These are phyloP conservation scores for Diaporthe citri DNA, from an alignment of 2,329 filamentous ascomycete species.

Conservation along the genomic window DNA sequence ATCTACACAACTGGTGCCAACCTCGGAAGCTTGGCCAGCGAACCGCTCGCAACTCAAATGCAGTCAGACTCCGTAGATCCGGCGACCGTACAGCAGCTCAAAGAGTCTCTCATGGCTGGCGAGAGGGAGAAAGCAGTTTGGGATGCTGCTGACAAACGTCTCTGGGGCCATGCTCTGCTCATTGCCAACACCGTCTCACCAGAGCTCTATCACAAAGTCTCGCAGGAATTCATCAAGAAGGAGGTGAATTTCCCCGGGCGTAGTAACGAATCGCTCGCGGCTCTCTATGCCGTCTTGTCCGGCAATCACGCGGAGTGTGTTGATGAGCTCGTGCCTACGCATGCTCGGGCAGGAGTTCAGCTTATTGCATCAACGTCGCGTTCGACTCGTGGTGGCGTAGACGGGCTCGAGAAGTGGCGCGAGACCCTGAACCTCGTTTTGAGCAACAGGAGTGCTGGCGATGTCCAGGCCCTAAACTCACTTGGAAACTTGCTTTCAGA, in stretches of 20 bases:
- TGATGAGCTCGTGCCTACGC: constrained; percentile 93
- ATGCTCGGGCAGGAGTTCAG: constrained; percentile 91
- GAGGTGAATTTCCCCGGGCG: constrained; percentile 87
- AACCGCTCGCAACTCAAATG: constrained; percentile 45
- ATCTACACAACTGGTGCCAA: constrained; percentile 44
- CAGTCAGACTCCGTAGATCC: constrained; percentile 75
- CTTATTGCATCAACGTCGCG: constrained; percentile 81
- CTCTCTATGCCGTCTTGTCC: constrained; percentile 92
- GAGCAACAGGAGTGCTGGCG: constrained; percentile 87
- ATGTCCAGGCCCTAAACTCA: constrained; percentile 81
- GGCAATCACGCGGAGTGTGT: constrained; percentile 95
- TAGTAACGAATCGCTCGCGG: constrained; percentile 88
- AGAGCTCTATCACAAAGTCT: constrained; percentile 90
- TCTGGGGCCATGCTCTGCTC: constrained; percentile 97
- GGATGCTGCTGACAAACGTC: constrained; percentile 89
- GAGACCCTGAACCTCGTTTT: constrained; percentile 89
- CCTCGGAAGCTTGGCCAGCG: constrained; percentile 31
- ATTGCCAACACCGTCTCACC: constrained; percentile 83
- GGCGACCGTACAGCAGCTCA: constrained; percentile 77
- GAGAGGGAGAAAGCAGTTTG: constrained; percentile 93
- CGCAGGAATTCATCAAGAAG: constrained; percentile 94
- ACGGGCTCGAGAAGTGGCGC: constrained; percentile 92
- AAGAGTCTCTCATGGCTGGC: constrained; percentile 79
- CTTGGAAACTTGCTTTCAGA: constrained; percentile 85
- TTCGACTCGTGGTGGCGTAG: constrained; percentile 70